Base-by-base conservation (phyloP, 2,329 filamentous ascomycete genomes). In the Fusarium pseudocircinatum region DNA sequence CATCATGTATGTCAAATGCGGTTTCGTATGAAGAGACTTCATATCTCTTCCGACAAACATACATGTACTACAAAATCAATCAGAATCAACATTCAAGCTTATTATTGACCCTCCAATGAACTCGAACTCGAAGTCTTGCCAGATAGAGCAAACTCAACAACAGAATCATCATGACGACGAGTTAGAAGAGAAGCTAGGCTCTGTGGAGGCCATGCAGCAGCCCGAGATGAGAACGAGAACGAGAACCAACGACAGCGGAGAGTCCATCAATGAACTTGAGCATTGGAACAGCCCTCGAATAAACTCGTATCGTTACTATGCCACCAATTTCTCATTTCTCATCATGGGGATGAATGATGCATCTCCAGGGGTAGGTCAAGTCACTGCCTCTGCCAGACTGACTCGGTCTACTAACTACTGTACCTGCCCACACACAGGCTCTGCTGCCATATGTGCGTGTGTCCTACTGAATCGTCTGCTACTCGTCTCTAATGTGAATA, bases 331-430 rank as follows among this genome's bases (percentile, higher is more conserved):
- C 81, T 86, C 87, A 10, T 90, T 94, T 72, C 82, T 91, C 26
- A 84, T 93, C 37, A 88, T 92, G 84, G 92, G 92, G 12, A 87
- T 91, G 82, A 92, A 92, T 75, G 92, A 94, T 81, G 91, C 88
- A 15, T 88, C 88, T 30, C 86, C 90, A 49, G 91, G 91, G 46
- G 89, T 90, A 83, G 79, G 86, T 84, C 6, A 24, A 79, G 86
- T 84, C 24, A 34, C n/a, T 50, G 28, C 22, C 46, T 32, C 30
- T 18, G 22, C 32, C 28, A 39, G 37, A 39, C 37, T 39, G 37
- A 22, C 37, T 39, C 24, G 18, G 24, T 28, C 24, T 28, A 46
- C 24, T 46, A 28, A 26, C 43, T 28, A 46, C 36, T 20, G 20
- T 20, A 37, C 36, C 36, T 37, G 18, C 16, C 18, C 12, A 28